Base-by-base conservation (phyloP, 2,329 filamentous ascomycete species). In the Fonsecaea pedrosoi region DNA sequence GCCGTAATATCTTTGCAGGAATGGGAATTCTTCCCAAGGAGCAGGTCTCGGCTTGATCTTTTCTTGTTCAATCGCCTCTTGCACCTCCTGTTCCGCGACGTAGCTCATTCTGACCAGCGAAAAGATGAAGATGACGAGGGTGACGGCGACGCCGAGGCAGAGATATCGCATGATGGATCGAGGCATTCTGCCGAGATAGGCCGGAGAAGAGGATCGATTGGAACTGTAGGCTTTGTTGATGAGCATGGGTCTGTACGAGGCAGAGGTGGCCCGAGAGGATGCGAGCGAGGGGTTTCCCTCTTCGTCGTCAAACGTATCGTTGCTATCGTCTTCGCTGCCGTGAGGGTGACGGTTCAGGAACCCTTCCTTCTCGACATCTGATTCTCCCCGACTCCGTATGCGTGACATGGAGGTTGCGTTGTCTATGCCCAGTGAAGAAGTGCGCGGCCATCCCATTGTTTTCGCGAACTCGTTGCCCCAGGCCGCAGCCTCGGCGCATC, bases 1-100 rank as follows among this genome's bases (percentile, higher is more conserved):
- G 13, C 93, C 94, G 77, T 97, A 95, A 77, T 97, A 99, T 69
- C 94, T 86, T 67, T 89, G 90, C 68, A 99, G 78, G 74, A 97
- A 96, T 0, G 89, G 87, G 76, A 96, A 98, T 9, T 85, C 86
- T 76, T 96, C 92, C 93, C 94, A 98, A n/a, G 73, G 87, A 12
- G 92, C 91, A 21, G 88, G 86, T 0, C 56, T 76, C 69, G 35
- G 75, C 69, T 54, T 68, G 10, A 67, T 62, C 57, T 69, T 67
- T 32, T 69, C 60, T 60, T 71, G 56, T 62, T 71, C 62, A 55
- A 83, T 83, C 37, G 85, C 84, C 60, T 85, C 77, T 68, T 85
- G 81, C 25, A 90, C 81, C 68, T 82, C 84, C 73, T 82, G 85
- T 74, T 92, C 90, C 71, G 91, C 91, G 18, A 86, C 80, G 74